Evolutionary conservation across 495 filamentous ascomycete species (phyloP).

Genomic region (Cercophora samala): DNA sequence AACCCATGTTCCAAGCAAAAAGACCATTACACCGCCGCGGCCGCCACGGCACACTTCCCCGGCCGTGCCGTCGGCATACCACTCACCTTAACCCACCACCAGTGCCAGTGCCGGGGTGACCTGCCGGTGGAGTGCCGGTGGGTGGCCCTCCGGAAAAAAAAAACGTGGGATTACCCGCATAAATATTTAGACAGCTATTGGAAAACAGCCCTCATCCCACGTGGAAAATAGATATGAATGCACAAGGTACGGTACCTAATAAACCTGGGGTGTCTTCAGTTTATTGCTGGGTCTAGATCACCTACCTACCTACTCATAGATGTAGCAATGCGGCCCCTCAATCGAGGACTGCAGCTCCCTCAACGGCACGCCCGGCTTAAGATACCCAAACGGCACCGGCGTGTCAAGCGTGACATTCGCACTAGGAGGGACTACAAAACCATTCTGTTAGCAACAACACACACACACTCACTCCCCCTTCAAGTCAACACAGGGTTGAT

Average conservation of each 20-base stretch:
- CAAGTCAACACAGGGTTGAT: background rate
- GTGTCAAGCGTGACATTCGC: conserved; percentile 19
- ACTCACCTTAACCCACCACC: background rate
- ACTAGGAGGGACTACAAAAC: conserved; percentile 28
- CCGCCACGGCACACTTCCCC: background rate
- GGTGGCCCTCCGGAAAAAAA: background rate
- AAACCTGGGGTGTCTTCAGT: too few species aligned
- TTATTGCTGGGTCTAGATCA: too few species aligned
- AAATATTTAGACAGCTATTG: background rate
- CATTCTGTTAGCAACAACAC: conserved; percentile 45
- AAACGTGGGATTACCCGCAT: background rate
- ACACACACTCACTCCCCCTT: conserved; percentile 20
- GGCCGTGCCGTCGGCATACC: background rate
- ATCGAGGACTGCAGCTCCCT: conserved; percentile 16
- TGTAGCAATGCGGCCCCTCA: conserved; percentile 16
- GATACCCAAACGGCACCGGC: conserved; percentile 11
- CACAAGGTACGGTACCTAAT: too few species aligned
- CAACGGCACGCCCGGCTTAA: background rate
- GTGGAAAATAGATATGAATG: background rate
- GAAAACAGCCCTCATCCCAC: background rate
- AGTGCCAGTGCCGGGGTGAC: too few species aligned
- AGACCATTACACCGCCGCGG: too few species aligned
- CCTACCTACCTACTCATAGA: conserved; percentile 14
- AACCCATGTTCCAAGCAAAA: background rate
- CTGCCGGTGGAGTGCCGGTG: background rate